phyloP scores from a whole-genome alignment of 257 asterid genomes.

The Nicotiana tabacum region DNA sequence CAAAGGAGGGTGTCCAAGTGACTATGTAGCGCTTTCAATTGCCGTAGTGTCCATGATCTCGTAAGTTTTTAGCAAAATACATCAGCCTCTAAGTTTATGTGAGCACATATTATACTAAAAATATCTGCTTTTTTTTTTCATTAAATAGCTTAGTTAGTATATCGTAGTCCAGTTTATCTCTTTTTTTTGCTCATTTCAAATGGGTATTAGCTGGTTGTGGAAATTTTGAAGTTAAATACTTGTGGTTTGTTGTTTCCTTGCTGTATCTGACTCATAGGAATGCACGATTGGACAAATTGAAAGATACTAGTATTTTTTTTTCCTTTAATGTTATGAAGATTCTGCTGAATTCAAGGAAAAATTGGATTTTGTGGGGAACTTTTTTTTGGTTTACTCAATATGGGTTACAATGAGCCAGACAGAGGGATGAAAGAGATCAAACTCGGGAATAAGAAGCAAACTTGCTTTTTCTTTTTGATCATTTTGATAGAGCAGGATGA shows the following conservation, averaged over 20 bases:
- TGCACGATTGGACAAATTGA: background rate
- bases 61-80: conserved; percentile 26
- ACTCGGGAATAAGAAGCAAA: background rate
- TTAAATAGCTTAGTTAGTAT: background rate
- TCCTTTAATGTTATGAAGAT: background rate
- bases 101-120: no score
- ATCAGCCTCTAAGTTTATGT: background rate
- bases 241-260: background rate
- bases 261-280: background rate
- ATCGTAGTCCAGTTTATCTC: background rate
- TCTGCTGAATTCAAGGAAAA: background rate
- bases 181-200: background rate
- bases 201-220: background rate
- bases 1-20: conserved; percentile 83
- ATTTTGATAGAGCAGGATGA: background rate
- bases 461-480: background rate
- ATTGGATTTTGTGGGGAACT: background rate
- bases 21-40: conserved; percentile 63
- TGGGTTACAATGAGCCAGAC: background rate
- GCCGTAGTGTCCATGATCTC: conserved; percentile 44
- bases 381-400: background rate
- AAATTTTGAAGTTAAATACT: background rate
- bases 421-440: background rate
- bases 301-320: background rate
- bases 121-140: background rate